phyloP scores from a whole-genome alignment of 148 eudicot genomes.

The Mesembryanthemum crystallinum region DNA sequence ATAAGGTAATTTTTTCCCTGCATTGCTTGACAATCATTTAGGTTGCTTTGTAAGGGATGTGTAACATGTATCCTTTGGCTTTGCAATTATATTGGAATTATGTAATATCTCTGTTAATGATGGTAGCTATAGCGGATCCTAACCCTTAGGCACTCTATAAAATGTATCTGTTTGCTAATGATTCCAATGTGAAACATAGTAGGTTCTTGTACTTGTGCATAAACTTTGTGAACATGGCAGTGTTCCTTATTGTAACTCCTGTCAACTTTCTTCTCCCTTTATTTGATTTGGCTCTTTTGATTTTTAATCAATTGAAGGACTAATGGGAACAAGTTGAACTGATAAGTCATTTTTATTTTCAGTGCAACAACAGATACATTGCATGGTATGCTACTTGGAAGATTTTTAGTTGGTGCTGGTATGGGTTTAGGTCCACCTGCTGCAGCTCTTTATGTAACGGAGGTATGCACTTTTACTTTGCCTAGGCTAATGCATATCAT shows the following conservation, averaged over 20 bases:
- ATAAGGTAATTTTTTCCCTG: constrained; percentile 47
- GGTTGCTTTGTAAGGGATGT: neutral
- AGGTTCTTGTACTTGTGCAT: neutral
- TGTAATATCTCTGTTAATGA: neutral
- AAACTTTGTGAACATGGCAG: neutral
- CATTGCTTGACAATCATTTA: neutral
- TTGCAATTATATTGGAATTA: neutral
- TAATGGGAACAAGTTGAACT: constrained; percentile 13
- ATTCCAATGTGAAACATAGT: neutral
- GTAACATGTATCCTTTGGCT: neutral
- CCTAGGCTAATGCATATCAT: neutral
- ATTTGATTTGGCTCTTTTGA: neutral
- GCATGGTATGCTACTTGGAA: constrained; percentile 86
- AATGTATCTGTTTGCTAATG: neutral
- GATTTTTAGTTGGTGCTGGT: constrained; percentile 81
- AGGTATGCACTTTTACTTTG: constrained; percentile 49
- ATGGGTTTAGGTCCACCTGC: constrained; percentile 92
- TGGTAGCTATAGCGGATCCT: neutral
- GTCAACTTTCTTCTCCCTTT: neutral
- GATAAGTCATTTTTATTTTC: constrained; percentile 28
- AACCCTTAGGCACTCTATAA: neutral
- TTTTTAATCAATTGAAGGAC: constrained; percentile 3
- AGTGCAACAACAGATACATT: constrained; percentile 72
- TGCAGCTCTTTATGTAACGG: constrained; percentile 87
- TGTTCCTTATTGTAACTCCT: neutral